phyloP scores from a whole-genome alignment of 225 moss, liverwort and hornwort genomes.

The Polytrichum commune region DNA sequence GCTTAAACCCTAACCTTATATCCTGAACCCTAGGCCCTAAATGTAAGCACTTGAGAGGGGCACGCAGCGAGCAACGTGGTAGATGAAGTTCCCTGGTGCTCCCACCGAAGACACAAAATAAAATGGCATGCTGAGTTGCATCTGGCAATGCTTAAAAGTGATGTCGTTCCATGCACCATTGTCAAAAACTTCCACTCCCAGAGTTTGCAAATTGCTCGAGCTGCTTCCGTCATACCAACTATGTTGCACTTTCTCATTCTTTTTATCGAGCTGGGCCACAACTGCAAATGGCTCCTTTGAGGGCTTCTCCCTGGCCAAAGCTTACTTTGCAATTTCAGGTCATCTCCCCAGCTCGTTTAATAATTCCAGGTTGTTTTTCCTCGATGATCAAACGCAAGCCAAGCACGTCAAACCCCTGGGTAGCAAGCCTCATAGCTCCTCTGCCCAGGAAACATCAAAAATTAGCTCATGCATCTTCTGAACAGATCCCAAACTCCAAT shows the following conservation, averaged over 20 bases:
- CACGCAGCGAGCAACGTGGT: too few relatives aligned
- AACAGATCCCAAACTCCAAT: too few relatives aligned
- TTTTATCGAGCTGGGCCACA: conserved; percentile 5
- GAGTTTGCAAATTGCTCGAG: conserved; percentile 10
- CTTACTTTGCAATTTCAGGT: conserved; percentile 28
- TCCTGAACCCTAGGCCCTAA: too few relatives aligned
- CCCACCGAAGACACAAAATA: conserved; percentile 31
- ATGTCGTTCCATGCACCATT: conserved; percentile 32
- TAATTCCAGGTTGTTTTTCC: conserved; percentile 8
- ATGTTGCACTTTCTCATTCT: conserved; percentile 25
- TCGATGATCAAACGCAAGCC: conserved; percentile 28
- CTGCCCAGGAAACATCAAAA: too few relatives aligned
- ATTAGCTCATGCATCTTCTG: too few relatives aligned
- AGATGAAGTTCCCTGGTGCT: conserved; percentile 18
- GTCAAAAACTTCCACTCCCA: conserved; percentile 31
- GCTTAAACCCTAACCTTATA: too few relatives aligned
- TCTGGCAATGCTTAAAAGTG: conserved; percentile 42
- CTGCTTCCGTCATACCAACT: conserved; percentile 27
- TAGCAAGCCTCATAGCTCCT: conserved; percentile 23
- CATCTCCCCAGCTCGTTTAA: conserved; percentile 19
- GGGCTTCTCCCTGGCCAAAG: conserved; percentile 17
- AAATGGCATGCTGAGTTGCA: conserved; percentile 44
- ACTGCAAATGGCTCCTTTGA: conserved; percentile 25
- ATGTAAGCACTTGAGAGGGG: too few relatives aligned
- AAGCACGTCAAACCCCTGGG: conserved; percentile 44